Base-by-base conservation (phyloP, 2,329 filamentous ascomycete genomes). In the Chalaropsis ovoidea region DNA sequence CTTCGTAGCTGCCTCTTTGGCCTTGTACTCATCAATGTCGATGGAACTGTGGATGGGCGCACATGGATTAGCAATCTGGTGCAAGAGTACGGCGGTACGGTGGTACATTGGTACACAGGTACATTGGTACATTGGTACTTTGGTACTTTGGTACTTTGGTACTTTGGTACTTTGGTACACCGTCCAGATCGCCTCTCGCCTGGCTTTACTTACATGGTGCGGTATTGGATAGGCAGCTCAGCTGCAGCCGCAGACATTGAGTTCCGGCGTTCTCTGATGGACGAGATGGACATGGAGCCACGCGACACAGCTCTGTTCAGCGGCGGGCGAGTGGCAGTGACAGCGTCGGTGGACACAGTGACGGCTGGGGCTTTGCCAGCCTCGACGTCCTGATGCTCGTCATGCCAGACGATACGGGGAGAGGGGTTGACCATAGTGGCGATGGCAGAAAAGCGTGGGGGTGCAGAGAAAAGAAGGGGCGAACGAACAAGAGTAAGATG, bases 11-110 rank as follows among this genome's bases (percentile, higher is more conserved):
- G 73, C 72, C 65, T 78, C 75, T 49, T 77, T 77, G 64, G 77
- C 77, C 68, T 80, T 80, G 54, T 79, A 78, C 67, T 84, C 81
- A 15, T 80, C 79, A 70, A 85, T 82, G 62, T 83, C 77, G 68
- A 80, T 82, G 3, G 80, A 81, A n/a, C 78, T 76, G 65, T 65
- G 24, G 19, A 27, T 58, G 17, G 15, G 56, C 2, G 54, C 39
- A 19, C 54, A 39, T 39, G 54, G 13, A 8, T 58, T 58, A 58
- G 27, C 15, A 15, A n/a, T 47, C 15, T 47, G 15, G 4, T 19
- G 6, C 31, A 62, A 43, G 52, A 63, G 65, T 43, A 64, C 49
- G 49, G 8, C 3, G 35, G 8, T 22, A 61, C 42, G 43, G 17
- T n/a, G 35, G 45, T 62, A 41, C 31, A 31, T 31, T 31, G 31